These are phyloP conservation scores for Ulmus americana DNA, from an alignment of 331 rosid species.

Conservation along the genomic window DNA sequence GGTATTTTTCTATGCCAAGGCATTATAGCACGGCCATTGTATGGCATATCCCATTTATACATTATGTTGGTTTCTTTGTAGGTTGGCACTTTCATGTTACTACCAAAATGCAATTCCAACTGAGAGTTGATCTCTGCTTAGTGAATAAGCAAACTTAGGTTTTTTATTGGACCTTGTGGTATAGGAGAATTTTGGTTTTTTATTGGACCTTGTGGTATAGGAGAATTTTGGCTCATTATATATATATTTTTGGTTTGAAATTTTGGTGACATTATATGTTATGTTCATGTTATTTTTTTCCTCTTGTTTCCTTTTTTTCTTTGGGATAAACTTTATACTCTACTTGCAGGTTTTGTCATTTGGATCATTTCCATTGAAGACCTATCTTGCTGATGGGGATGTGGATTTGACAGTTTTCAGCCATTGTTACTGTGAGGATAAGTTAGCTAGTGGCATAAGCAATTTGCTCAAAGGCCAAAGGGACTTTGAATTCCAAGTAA, in stretches of 20 bases:
- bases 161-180: too few relatives aligned
- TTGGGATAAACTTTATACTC: neutral
- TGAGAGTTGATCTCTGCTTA: too few relatives aligned
- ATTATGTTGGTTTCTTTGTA: neutral
- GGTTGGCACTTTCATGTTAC: neutral
- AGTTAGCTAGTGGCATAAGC: constrained; percentile 41
- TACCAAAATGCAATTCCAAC: neutral
- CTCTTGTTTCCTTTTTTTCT: neutral
- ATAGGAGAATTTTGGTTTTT: too few relatives aligned
- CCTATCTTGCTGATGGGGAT: constrained; percentile 84
- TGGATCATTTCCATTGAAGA: constrained; percentile 17
- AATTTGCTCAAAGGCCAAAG: constrained; percentile 44
- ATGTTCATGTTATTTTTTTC: neutral
- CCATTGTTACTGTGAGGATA: constrained; percentile 40
- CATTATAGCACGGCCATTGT: neutral
- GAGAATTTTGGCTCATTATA: too few relatives aligned
- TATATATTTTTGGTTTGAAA: too few relatives aligned
- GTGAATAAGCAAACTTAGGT: too few relatives aligned
- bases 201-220: too few relatives aligned
- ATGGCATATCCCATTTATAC: neutral
- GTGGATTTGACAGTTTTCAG: constrained; percentile 67
- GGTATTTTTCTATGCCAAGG: neutral
- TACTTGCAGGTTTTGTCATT: constrained; percentile 53
- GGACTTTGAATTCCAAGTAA: constrained; percentile 39
- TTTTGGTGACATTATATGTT: too few relatives aligned